A percentile compares a stretch with the other conserved stretches of the same genome.
Evolutionary conservation across 2,329 filamentous ascomycete species (phyloP).

Genomic region (Fusarium nisikadoi): DNA sequence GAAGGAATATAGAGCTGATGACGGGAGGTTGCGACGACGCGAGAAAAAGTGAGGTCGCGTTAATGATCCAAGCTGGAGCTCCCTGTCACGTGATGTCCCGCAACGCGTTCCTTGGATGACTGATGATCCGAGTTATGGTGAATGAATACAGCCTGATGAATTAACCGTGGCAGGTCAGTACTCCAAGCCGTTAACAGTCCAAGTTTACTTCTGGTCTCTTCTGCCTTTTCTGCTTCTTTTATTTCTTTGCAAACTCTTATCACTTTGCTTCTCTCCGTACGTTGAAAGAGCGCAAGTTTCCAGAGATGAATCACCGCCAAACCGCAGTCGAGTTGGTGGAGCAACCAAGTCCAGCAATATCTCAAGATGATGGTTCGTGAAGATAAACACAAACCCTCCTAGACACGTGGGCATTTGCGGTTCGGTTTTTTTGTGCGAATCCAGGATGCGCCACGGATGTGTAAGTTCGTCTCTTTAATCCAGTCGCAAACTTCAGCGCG

Average conservation of each 20-base stretch:
- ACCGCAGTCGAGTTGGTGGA: slow-evolving; percentile 31
- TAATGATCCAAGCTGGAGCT: slow-evolving; percentile 49
- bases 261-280: background rate
- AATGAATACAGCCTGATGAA: background rate
- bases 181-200: background rate
- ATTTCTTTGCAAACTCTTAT: background rate
- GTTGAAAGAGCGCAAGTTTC: background rate
- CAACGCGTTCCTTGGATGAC: slow-evolving; percentile 39
- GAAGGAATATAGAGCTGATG: slow-evolving; percentile 40
- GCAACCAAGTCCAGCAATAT: slow-evolving; percentile 17
- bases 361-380: background rate
- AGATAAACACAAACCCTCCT: background rate
- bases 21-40: slow-evolving; percentile 48
- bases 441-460: background rate
- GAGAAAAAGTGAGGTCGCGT: slow-evolving; percentile 57
- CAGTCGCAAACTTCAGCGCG: background rate
- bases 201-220: background rate
- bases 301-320: background rate
- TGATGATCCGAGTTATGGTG: slow-evolving; percentile 36
- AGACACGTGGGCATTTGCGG: background rate
- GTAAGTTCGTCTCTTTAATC: background rate
- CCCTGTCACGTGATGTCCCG: slow-evolving; percentile 50
- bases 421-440: background rate
- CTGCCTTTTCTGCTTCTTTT: no score
- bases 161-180: background rate